Evolutionary conservation across 495 filamentous ascomycete genomes (phyloP).

Genomic region (Wilcoxina mikolae): DNA sequence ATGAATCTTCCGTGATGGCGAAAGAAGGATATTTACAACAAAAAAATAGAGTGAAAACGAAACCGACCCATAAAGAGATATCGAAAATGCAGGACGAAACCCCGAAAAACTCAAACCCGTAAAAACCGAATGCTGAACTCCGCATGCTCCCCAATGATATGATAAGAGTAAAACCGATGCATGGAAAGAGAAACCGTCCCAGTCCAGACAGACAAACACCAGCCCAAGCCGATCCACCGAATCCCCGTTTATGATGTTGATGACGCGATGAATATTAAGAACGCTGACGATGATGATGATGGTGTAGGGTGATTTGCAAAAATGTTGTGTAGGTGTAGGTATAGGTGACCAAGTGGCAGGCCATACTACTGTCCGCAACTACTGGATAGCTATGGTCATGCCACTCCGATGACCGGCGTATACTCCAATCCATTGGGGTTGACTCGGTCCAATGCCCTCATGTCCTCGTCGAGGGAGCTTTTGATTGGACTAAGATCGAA

Average conservation of each 20-base stretch:
- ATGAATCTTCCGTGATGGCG: neutral
- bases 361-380: too few relatives aligned
- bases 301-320: neutral
- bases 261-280: neutral
- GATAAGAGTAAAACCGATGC: neutral
- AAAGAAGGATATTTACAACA: neutral
- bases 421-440: neutral
- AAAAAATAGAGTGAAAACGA: constrained; percentile 12
- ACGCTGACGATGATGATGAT: neutral
- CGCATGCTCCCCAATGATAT: constrained; percentile 7
- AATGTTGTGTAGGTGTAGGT: neutral
- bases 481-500: constrained; percentile 8
- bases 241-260: neutral
- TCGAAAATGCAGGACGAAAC: constrained; percentile 10
- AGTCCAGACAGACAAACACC: neutral
- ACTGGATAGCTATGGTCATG: too few relatives aligned
- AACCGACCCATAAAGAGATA: neutral
- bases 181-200: neutral
- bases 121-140: constrained; percentile 4
- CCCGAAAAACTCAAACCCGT: constrained; percentile 4
- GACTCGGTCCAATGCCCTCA: neutral
- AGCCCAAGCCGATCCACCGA: neutral
- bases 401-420: constrained; percentile 3
- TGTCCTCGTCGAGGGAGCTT: constrained; percentile 1
- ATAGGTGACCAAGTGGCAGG: too few relatives aligned